Evolutionary conservation across 2,329 filamentous ascomycete species (phyloP).

Genomic region (Fonsecaea multimorphosa): DNA sequence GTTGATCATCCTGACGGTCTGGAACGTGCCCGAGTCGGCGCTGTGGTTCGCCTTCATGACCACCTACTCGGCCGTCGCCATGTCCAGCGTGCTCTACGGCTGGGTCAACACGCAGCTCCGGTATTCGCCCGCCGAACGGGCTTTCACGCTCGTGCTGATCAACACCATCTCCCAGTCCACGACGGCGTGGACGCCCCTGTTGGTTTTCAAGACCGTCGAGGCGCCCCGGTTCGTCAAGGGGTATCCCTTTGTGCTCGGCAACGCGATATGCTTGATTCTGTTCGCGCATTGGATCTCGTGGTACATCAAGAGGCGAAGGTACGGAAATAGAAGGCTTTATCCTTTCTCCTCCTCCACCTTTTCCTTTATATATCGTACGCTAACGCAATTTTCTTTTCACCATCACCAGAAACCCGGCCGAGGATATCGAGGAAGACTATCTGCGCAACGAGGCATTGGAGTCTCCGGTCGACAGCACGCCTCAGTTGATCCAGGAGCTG

Average conservation of each 20-base stretch:
- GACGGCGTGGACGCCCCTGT: slow-evolving; percentile 62
- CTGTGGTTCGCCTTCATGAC: slow-evolving; percentile 28
- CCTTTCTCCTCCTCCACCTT: neutral
- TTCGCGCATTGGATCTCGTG: slow-evolving; percentile 40
- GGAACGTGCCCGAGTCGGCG: slow-evolving; percentile 42
- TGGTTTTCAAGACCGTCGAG: slow-evolving; percentile 58
- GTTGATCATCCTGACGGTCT: slow-evolving; percentile 40
- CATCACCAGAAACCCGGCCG: neutral
- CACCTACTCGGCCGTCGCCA: slow-evolving; percentile 25
- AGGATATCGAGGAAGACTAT: neutral
- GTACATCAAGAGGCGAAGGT: slow-evolving; percentile 20
- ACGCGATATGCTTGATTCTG: slow-evolving; percentile 47
- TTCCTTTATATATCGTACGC: neutral
- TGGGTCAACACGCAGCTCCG: slow-evolving; percentile 58
- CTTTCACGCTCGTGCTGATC: slow-evolving; percentile 59
- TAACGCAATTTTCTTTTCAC: neutral
- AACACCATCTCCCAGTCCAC: slow-evolving; percentile 62
- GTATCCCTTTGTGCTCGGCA: slow-evolving; percentile 51
- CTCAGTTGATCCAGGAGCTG: neutral
- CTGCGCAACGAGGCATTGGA: neutral
- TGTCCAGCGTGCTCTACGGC: slow-evolving; percentile 28
- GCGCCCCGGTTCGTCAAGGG: slow-evolving; percentile 53
- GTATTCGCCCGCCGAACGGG: slow-evolving; percentile 55
- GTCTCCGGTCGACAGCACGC: neutral
- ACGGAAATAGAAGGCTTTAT: neutral